These are phyloP conservation scores for Suillus hirtellus DNA, from an alignment of 768 basidiomycete genomes.

Conservation along the genomic window DNA sequence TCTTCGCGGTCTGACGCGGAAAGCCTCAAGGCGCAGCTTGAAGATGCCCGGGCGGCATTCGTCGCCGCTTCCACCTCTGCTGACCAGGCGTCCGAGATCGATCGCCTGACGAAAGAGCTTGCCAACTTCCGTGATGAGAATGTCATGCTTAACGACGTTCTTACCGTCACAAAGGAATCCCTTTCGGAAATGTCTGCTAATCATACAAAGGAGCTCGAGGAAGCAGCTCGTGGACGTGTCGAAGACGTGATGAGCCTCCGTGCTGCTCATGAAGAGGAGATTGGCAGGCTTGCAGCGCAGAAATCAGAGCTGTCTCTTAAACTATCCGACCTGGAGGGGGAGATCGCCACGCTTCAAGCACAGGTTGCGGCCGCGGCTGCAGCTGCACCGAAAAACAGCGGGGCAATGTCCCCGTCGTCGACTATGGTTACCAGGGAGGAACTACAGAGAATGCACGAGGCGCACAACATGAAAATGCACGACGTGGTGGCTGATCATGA, in stretches of 20 bases:
- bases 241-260: constrained; percentile 70
- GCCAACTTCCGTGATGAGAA: constrained; percentile 70
- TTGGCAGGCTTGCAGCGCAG: constrained; percentile 53
- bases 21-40: constrained; percentile 60
- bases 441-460: constrained; percentile 74
- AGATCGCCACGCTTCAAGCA: constrained; percentile 66
- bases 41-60: constrained; percentile 54
- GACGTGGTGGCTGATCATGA: constrained; percentile 72
- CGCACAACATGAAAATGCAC: constrained; percentile 78
- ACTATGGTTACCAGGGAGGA: constrained; percentile 70
- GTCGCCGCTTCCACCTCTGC: constrained; percentile 40
- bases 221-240: constrained; percentile 64
- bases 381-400: constrained; percentile 58
- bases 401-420: constrained; percentile 38
- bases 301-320: constrained; percentile 62
- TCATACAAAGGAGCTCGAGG: constrained; percentile 74
- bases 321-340: constrained; percentile 78
- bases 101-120: constrained; percentile 59
- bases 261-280: constrained; percentile 59
- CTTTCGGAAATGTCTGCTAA: constrained; percentile 69
- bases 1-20: constrained; percentile 55
- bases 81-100: constrained; percentile 55
- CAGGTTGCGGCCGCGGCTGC: constrained; percentile 43
- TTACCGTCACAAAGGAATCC: constrained; percentile 68
- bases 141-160: constrained; percentile 60